Conservation (phyloP, 805 yeast species). For the Lipomyces sp. region DNA sequence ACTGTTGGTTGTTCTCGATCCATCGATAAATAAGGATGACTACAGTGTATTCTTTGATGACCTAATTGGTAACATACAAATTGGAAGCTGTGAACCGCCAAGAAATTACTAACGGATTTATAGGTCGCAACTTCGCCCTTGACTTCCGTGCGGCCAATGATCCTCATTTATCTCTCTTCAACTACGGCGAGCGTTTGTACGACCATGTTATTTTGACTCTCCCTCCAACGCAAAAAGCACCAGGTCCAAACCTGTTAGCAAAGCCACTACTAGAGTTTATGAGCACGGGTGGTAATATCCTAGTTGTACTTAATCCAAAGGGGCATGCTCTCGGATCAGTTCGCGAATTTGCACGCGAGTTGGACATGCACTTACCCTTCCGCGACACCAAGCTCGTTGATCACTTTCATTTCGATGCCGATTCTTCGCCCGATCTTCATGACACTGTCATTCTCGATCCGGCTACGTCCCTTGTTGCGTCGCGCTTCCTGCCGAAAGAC, state of each 20-base stretch:
- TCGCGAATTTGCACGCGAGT: slow-evolving; percentile 69
- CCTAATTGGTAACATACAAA: slow-evolving; percentile 33
- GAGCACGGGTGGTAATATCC: slow-evolving; percentile 72
- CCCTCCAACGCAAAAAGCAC: slow-evolving; percentile 46
- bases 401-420: slow-evolving; percentile 56
- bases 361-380: slow-evolving; percentile 86
- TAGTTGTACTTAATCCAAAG: slow-evolving; percentile 44
- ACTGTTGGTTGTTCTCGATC: slow-evolving; percentile 47
- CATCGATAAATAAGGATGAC: slow-evolving; percentile 40
- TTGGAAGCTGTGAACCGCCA: neutral
- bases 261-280: slow-evolving; percentile 63
- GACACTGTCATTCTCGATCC: slow-evolving; percentile 40
- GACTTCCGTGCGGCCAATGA: slow-evolving; percentile 43
- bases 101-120: slow-evolving; percentile 38
- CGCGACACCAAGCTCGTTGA: slow-evolving; percentile 68
- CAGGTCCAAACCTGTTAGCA: slow-evolving; percentile 51
- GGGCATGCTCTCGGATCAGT: slow-evolving; percentile 69
- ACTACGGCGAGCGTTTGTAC: slow-evolving; percentile 53
- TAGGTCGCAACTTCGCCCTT: slow-evolving; percentile 48
- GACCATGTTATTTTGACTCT: slow-evolving; percentile 68
- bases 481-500: slow-evolving; percentile 27
- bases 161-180: slow-evolving; percentile 46
- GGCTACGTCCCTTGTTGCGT: slow-evolving; percentile 34
- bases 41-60: slow-evolving; percentile 44
- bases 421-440: slow-evolving; percentile 35